A percentile compares a stretch with the other conserved stretches of the same genome.
phyloP scores from a whole-genome alignment of 768 basidiomycete genomes.

The Podaxis pistillaris region DNA sequence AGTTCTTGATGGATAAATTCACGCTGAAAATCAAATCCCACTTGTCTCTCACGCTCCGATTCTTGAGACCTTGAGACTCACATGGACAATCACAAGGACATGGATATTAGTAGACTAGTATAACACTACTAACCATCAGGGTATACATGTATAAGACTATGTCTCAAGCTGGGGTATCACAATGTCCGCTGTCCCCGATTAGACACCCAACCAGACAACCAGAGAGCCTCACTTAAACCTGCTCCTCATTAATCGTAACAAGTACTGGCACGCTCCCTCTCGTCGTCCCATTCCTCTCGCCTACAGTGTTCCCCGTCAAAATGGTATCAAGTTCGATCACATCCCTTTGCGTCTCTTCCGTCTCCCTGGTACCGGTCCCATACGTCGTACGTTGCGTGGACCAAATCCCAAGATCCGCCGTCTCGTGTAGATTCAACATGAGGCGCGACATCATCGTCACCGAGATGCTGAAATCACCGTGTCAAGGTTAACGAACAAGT shows the following conservation, averaged over 20 bases:
- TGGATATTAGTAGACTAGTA: neutral
- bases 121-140: neutral
- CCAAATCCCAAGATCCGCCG: conserved; percentile 33
- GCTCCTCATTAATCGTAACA: conserved; percentile 4
- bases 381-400: conserved; percentile 22
- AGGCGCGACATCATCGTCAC: conserved; percentile 54
- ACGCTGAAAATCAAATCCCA: neutral
- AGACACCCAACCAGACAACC: neutral
- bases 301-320: conserved; percentile 11
- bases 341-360: neutral
- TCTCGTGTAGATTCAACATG: conserved; percentile 53
- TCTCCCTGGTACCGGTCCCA: neutral
- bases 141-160: neutral
- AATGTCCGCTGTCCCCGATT: neutral
- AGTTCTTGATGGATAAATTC: neutral
- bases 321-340: conserved; percentile 29
- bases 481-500: neutral
- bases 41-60: neutral
- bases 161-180: neutral
- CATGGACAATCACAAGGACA: neutral
- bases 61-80: neutral
- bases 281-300: neutral
- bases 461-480: conserved; percentile 34
- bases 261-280: neutral
- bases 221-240: neutral